These are phyloP conservation scores for Seiridium cupressi DNA, from an alignment of 2,329 filamentous ascomycete species.

Conservation along the genomic window DNA sequence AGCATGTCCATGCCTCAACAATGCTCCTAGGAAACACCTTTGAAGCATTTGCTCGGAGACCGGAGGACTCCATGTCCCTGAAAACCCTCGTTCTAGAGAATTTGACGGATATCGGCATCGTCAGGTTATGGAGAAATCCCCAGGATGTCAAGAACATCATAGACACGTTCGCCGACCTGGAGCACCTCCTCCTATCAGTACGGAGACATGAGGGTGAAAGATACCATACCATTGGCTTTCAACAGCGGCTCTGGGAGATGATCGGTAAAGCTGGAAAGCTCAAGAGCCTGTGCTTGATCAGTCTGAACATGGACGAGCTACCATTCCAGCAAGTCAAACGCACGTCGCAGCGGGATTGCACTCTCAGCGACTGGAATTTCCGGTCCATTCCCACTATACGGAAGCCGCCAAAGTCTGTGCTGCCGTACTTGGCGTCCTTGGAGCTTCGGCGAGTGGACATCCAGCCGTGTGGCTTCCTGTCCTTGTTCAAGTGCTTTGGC, in stretches of 20 bases:
- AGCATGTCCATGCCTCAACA: conserved; percentile 44
- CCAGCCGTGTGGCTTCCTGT: conserved; percentile 31
- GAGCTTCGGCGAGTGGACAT: conserved; percentile 43
- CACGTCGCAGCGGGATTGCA: conserved; percentile 33
- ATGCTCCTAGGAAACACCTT: conserved; percentile 52
- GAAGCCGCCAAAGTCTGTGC: conserved; percentile 28
- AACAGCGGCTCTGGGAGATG: conserved; percentile 47
- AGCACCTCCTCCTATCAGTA: conserved; percentile 45
- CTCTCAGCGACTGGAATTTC: conserved; percentile 37
- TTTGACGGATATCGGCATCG: conserved; percentile 45
- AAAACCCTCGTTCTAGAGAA: conserved; percentile 49
- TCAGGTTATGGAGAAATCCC: conserved; percentile 49
- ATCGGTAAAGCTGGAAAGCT: conserved; percentile 43
- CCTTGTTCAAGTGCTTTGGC: conserved; percentile 32
- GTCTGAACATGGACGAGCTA: conserved; percentile 39
- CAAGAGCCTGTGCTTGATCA: conserved; percentile 45
- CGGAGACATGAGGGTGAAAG: conserved; percentile 41
- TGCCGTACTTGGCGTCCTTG: conserved; percentile 37
- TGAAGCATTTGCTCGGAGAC: conserved; percentile 43
- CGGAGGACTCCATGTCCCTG: conserved; percentile 40
- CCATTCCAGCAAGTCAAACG: conserved; percentile 34
- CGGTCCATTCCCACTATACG: conserved; percentile 32
- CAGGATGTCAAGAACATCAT: conserved; percentile 50
- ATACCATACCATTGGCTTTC: conserved; percentile 35
- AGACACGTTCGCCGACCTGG: conserved; percentile 35